Conservation (phyloP, 192 early-diverging fungal genomes). For the Linnemannia schmuckeri region DNA sequence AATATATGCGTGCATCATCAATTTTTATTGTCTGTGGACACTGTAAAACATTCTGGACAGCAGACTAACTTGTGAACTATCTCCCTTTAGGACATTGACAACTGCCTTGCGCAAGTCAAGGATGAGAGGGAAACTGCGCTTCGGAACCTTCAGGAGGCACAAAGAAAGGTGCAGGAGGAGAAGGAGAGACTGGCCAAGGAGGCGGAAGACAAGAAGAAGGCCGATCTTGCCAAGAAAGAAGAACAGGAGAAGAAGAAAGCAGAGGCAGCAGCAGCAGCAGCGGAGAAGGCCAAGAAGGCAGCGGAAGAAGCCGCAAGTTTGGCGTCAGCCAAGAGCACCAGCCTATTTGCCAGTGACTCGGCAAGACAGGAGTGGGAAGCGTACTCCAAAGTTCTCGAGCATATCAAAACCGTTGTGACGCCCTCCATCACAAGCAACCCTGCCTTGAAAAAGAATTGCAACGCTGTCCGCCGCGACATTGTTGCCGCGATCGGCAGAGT, state of each 20-base stretch:
- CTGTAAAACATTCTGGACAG: background rate
- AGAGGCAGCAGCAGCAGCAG: constrained; percentile 17
- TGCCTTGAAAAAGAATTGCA: constrained; percentile 35
- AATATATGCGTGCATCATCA: background rate
- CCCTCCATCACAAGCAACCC: constrained; percentile 51
- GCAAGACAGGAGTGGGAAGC: constrained; percentile 44
- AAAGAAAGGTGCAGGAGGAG: constrained; percentile 12
- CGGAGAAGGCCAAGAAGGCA: constrained; percentile 38
- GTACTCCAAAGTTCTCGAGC: constrained; percentile 39
- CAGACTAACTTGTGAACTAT: background rate
- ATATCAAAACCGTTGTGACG: constrained; percentile 55
- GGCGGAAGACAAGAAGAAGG: constrained; percentile 38
- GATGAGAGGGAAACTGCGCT: constrained; percentile 40
- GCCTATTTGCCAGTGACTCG: constrained; percentile 22
- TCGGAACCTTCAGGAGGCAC: constrained; percentile 30
- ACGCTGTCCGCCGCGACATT: constrained; percentile 42
- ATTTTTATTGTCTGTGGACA: background rate
- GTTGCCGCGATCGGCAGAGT: constrained; percentile 62
- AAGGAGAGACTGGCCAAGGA: constrained; percentile 45
- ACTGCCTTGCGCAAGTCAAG: constrained; percentile 23
- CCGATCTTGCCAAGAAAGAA: constrained; percentile 17
- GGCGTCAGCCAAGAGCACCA: background rate
- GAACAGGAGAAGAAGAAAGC: constrained; percentile 31
- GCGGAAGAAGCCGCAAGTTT: constrained; percentile 17
- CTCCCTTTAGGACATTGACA: constrained; percentile 25